Percentiles rank a stretch among this genome's conserved stretches.
These are phyloP conservation scores for Fomitopsis palustris DNA, from an alignment of 1,284 basidiomycete genomes.

Conservation along the genomic window DNA sequence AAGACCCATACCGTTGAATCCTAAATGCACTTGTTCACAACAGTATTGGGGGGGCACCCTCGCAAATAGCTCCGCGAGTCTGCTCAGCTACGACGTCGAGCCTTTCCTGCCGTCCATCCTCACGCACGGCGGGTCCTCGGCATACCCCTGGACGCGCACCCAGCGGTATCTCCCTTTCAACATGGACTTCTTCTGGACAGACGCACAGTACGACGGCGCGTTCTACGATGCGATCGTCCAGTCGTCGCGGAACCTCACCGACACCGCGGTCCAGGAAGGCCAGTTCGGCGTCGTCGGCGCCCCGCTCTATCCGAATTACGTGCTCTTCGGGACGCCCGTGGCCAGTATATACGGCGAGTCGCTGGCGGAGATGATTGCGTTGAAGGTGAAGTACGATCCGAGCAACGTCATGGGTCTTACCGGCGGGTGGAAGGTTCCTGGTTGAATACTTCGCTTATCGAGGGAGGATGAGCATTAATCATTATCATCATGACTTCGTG, in stretches of 20 bases:
- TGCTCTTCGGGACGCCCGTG: conserved; percentile 5
- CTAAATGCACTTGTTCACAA: conserved; percentile 9
- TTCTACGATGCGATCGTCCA: conserved; percentile 11
- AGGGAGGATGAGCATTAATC: no score
- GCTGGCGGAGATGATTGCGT: conserved; percentile 4
- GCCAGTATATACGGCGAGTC: conserved; percentile 11
- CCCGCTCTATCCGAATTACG: conserved; percentile 10
- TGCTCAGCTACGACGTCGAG: conserved; percentile 50
- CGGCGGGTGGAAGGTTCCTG: conserved; percentile 14
- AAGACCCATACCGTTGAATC: background rate
- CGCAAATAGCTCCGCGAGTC: conserved; percentile 16
- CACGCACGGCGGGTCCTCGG: conserved; percentile 13
- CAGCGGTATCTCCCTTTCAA: conserved; percentile 14
- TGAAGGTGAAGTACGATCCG: conserved; percentile 13
- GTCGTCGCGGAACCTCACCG: conserved; percentile 4
- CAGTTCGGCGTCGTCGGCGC: background rate
- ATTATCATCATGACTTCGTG: no score
- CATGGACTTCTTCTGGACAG: conserved; percentile 13
- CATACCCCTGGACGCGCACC: conserved; percentile 17
- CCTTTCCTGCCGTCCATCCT: conserved; percentile 49
- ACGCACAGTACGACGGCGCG: conserved; percentile 3
- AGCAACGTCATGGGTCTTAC: conserved; percentile 14
- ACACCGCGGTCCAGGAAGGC: conserved; percentile 2
- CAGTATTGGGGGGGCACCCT: conserved; percentile 28
- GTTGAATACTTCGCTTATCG: background rate